Evolutionary conservation across 129 eudicot species (phyloP), one percentile per base, ranked within the genome.

Genomic region (Deinandra increscens): DNA sequence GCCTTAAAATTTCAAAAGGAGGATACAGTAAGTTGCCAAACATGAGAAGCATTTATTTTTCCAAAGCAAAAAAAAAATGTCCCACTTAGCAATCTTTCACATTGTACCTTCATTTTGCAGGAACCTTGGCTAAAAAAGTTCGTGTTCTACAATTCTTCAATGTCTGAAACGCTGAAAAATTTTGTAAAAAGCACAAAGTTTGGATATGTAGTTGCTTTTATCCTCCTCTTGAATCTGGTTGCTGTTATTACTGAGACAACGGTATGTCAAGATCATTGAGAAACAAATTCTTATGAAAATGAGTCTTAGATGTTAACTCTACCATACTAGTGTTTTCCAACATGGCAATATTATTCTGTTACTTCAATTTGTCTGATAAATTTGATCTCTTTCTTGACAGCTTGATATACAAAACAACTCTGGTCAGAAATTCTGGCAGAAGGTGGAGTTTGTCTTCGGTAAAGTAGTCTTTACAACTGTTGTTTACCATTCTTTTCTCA

Each of bases 171-270:
- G 66, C 70, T 94, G 75, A 94, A 85, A 76, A 60, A 31, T 58
- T 85, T 89, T 76, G 88, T 94, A 44, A 79, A 62, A 17, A 64
- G 91, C 74, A 39, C 82, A 55, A 80, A 1, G 23, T 94, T 94
- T 43, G 99, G 80, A 76, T 78, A 89, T 60, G 54, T 85, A 1
- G 60, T 89, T 67, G 89, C 84, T 38, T 77, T 67, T 77, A 43
- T 85, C 82, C 95, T 94, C 66, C 48, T 94, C 46, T 45, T 89
- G 75, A 94, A 94, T 73, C 72, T 94, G 66, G 79, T 72, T 44
- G 95, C 99, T 23, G 99, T 94, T 37, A 64, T 94, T 19, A 77
- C 81, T 49, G 99, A 94, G 74, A 94, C 99, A 41, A 87, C 96
- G 87, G 97, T 87, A 85, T 64, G 85, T 3, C 59, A 56, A 60